Percentiles rank a stretch among this genome's conserved stretches.
Conservation (phyloP, 1,284 basidiomycete species). For the Fomitopsis betulina region DNA sequence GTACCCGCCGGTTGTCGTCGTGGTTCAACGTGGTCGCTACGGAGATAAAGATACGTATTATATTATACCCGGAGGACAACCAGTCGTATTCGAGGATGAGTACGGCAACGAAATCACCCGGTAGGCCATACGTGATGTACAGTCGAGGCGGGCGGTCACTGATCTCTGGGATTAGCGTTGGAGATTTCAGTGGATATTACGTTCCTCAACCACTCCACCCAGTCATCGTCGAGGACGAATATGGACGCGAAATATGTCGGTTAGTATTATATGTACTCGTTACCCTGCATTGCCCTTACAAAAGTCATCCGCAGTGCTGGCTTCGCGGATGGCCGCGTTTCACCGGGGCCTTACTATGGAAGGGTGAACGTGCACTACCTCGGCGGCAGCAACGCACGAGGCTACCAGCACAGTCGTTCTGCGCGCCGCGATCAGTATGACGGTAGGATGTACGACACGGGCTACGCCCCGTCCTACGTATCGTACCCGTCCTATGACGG, state of each 20-base stretch:
- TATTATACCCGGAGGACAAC: slow-evolving; percentile 58
- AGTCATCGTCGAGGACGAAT: slow-evolving; percentile 28
- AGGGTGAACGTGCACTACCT: neutral
- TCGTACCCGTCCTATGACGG: slow-evolving; percentile 1
- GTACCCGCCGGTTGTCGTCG: slow-evolving; percentile 27
- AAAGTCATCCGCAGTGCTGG: slow-evolving; percentile 16
- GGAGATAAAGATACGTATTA: slow-evolving; percentile 45
- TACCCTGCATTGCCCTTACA: neutral
- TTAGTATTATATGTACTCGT: slow-evolving; percentile 1
- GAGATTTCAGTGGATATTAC: slow-evolving; percentile 26
- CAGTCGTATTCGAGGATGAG: slow-evolving; percentile 66
- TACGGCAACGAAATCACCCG: slow-evolving; percentile 61
- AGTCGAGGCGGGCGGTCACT: neutral
- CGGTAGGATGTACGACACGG: neutral
- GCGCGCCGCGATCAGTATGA: slow-evolving; percentile 4
- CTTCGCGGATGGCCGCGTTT: slow-evolving; percentile 18
- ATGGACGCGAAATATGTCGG: slow-evolving; percentile 27
- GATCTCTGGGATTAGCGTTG: slow-evolving; percentile 16
- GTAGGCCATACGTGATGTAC: slow-evolving; percentile 28
- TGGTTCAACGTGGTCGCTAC: slow-evolving; percentile 24
- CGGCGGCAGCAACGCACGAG: neutral
- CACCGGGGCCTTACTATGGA: neutral
- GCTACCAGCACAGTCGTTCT: slow-evolving; percentile 11
- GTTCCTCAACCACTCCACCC: slow-evolving; percentile 21
- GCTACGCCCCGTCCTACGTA: neutral